Base-by-base conservation (phyloP, 768 basidiomycete genomes). In the Termitomyces sp. region DNA sequence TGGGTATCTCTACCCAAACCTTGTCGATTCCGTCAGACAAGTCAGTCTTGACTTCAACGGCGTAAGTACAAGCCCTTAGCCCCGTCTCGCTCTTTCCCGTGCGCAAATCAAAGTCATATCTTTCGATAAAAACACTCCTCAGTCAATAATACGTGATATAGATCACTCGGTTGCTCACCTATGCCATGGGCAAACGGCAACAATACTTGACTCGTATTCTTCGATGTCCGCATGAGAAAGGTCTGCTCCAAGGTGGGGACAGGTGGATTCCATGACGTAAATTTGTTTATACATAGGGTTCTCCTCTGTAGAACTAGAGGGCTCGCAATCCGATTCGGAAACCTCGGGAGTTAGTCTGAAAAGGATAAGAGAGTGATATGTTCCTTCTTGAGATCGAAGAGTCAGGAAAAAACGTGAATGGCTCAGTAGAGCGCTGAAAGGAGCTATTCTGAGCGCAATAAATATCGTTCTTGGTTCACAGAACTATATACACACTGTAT, bases 201-300 rank as follows among this genome's bases (percentile, higher is more conserved):
- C 82, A 3, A 82, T 61, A 19, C 81, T 79, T 12, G 69, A 72
- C 48, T 85, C 85, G 59, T 78, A 84, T 54, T 82, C 84, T 64
- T 89, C 87, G n/a, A 89, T 87, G 40, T 89, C 87, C 1, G 88
- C 89, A 73, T 90, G 87, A 14, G 85, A 87, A 69, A 91, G 76
- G 54, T 91, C 89, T 21, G 89, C 89, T 3, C 89, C 89, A 8
- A 91, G 77, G 72, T 92, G 90, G 4, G 90, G 90, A 67, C 90
- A 92, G 10, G 78, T 82, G 5, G 87, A 82, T 69, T 92, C 89
- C 89, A 92, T 92, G 8, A 82, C 83, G 65, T 90, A 92, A 12
- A 91, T 73, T 62, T 89, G 80, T 17, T 66, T 67, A 45, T 68
- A 63, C 21, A 61, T 59, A 14, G 66, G 34, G 50, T 64, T 57